Percentiles rank a stretch among this genome's conserved stretches.
Conservation (phyloP, 2,329 filamentous ascomycete species). For the Fusarium clavum region DNA sequence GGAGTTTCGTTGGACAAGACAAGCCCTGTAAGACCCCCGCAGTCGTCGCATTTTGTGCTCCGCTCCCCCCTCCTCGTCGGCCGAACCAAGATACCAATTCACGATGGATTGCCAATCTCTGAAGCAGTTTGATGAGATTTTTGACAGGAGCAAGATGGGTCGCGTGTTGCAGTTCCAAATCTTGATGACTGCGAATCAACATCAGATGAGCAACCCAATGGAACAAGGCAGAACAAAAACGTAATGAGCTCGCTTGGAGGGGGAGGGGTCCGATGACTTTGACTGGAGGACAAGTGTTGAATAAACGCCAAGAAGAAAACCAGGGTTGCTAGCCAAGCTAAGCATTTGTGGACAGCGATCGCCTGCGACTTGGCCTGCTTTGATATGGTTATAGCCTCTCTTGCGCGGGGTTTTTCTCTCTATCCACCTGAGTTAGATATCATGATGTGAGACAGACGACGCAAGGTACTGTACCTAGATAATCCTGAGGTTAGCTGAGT, state of each 20-base stretch:
- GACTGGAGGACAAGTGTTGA: conserved; percentile 20
- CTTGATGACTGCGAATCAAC: conserved; percentile 9
- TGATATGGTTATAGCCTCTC: conserved; percentile 26
- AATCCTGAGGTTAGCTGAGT: conserved; percentile 31
- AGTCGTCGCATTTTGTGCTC: conserved; percentile 33
- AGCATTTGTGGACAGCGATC: conserved; percentile 35
- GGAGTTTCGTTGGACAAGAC: conserved; percentile 31
- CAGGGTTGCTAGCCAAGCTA: conserved; percentile 30
- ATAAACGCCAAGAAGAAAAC: conserved; percentile 27
- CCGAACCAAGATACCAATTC: conserved; percentile 37
- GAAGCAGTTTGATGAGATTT: conserved; percentile 3
- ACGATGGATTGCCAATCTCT: conserved; percentile 20
- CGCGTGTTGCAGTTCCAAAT: not conserved
- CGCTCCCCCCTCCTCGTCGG: conserved; percentile 36
- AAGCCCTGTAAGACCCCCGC: conserved; percentile 26
- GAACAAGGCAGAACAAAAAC: conserved; percentile 25
- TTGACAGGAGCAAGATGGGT: conserved; percentile 2
- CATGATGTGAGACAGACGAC: conserved; percentile 34
- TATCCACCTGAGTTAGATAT: conserved; percentile 36
- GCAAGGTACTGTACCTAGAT: conserved; percentile 39
- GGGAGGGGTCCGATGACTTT: conserved; percentile 21
- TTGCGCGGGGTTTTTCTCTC: conserved; percentile 35
- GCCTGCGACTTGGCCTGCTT: conserved; percentile 32
- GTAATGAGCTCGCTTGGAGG: conserved; percentile 36
- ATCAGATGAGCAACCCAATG: not conserved